phyloP scores from a whole-genome alignment of 345 rosid genomes.

The Rhodamnia rubescens region DNA sequence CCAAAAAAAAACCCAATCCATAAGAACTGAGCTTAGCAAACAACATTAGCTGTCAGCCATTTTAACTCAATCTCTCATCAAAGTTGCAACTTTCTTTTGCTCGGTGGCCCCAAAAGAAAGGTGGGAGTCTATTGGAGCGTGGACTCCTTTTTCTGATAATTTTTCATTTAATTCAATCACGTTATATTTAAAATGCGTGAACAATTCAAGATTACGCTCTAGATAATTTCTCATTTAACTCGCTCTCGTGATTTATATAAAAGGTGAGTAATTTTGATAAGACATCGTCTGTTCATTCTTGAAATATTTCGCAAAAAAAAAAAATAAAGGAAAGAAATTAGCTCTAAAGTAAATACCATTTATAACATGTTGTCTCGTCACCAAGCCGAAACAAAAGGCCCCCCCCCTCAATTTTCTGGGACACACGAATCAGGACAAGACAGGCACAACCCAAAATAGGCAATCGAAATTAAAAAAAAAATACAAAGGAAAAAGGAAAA shows the following conservation, averaged over 20 bases:
- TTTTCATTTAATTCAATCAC: background rate
- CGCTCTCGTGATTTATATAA: too few species aligned
- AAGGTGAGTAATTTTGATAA: background rate
- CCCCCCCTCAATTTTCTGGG: too few species aligned
- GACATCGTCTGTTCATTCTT: background rate
- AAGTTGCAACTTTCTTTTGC: background rate
- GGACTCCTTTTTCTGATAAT: background rate
- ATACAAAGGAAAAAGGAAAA: background rate
- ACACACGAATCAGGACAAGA: background rate
- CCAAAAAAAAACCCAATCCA: background rate
- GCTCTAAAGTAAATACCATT: background rate
- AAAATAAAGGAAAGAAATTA: fast-evolving
- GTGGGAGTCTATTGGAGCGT: background rate
- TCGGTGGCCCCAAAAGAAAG: background rate
- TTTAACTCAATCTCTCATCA: background rate
- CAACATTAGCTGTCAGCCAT: constrained; percentile 2
- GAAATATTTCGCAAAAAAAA: background rate
- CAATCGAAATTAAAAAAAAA: background rate
- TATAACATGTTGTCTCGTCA: background rate
- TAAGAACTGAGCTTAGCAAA: background rate
- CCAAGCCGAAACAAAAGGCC: background rate
- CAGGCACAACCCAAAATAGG: background rate
- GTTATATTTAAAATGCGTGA: background rate
- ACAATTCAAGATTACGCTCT: too few species aligned
- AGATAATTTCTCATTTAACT: too few species aligned